Evolutionary conservation across 1,284 basidiomycete genomes (phyloP).

Genomic region (Crepidotus sp.): DNA sequence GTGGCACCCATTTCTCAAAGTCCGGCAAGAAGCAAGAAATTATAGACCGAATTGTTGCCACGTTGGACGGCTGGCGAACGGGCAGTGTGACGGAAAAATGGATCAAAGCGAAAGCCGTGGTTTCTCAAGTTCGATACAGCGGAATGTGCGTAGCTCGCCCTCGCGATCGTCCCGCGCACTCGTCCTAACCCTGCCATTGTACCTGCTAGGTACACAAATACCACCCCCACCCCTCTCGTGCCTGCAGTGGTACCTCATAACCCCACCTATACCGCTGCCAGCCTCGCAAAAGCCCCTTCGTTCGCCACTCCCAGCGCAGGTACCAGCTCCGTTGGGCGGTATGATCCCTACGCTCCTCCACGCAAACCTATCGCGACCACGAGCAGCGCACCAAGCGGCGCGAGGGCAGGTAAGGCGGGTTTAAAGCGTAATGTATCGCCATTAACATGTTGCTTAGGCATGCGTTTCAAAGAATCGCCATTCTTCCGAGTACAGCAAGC

Average conservation of each 20-base stretch:
- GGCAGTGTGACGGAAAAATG: slow-evolving; percentile 51
- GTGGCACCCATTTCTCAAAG: slow-evolving; percentile 51
- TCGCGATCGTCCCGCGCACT: neutral
- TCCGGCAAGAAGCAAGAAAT: slow-evolving; percentile 81
- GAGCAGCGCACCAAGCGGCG: slow-evolving; percentile 6
- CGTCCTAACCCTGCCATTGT: neutral
- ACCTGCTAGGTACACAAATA: slow-evolving; percentile 16
- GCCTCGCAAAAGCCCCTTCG: slow-evolving; percentile 21
- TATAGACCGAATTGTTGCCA: slow-evolving; percentile 56
- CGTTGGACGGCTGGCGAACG: slow-evolving; percentile 52
- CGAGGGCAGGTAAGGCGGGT: slow-evolving; percentile 11
- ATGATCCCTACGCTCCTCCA: slow-evolving; percentile 57
- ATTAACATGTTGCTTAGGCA: slow-evolving; percentile 31
- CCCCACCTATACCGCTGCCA: slow-evolving; percentile 19
- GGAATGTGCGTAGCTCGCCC: slow-evolving; percentile 45
- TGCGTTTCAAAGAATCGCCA: slow-evolving; percentile 73
- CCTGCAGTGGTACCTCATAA: slow-evolving; percentile 20
- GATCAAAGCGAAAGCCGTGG: slow-evolving; percentile 52
- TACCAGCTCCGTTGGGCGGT: slow-evolving; percentile 32
- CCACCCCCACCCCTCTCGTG: slow-evolving; percentile 28
- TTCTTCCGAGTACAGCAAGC: slow-evolving; percentile 64
- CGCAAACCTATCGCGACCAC: slow-evolving; percentile 29
- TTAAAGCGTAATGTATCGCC: slow-evolving; percentile 2
- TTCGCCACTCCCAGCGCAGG: slow-evolving; percentile 19
- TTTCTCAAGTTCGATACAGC: slow-evolving; percentile 49